Base-by-base conservation (phyloP, 108 stramenopile genomes). In the Cyclotella choctawhatcheeana region DNA sequence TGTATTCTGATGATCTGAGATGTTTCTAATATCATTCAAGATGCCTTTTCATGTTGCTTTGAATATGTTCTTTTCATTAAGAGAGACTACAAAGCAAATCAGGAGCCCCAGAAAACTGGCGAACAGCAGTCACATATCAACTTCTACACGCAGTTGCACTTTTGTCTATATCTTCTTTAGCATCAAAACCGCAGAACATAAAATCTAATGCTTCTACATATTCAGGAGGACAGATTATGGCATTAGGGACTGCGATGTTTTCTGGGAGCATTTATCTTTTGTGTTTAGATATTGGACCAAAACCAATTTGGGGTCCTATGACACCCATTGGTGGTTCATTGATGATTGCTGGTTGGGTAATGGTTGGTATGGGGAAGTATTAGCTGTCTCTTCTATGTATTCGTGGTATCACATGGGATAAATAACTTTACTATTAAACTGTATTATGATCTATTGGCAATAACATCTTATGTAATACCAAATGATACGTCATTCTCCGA, bases 301-400 rank as follows among this genome's bases (percentile, higher is more conserved):
- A 89, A 66, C 79, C 71, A 18, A 17, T 95, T 0, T 44, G 91
- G 55, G 94, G 92, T 0, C 94, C 94, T 0, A 83, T 88, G 21
- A 95, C 94, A n/a, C 94, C 94, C 13, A 44, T 93, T 45, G 92
- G 94, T n/a, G 94, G 94, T n/a, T 37, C 93, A 32, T 64, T 93
- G 35, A 83, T 95, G 81, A 91, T 95, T 50, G 81, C 83, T 47
- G 91, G 91, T 2, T 95, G 94, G 94, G 78, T 72, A 31, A 66
- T 92, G 74, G 51, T 72, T 53, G 82, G 82, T 16, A 37, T 56
- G 40, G 71, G 82, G 37, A 80, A 73, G 30, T 48, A 59, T n/a
- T 48, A n/a, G n/a, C n/a, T n/a, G n/a, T n/a, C n/a, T n/a, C n/a
- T n/a, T n/a, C n/a, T n/a, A n/a, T n/a, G n/a, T n/a, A n/a, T n/a